Evolutionary conservation across 805 yeast genomes (phyloP).

Genomic region (Suhomyces kilbournensis): DNA sequence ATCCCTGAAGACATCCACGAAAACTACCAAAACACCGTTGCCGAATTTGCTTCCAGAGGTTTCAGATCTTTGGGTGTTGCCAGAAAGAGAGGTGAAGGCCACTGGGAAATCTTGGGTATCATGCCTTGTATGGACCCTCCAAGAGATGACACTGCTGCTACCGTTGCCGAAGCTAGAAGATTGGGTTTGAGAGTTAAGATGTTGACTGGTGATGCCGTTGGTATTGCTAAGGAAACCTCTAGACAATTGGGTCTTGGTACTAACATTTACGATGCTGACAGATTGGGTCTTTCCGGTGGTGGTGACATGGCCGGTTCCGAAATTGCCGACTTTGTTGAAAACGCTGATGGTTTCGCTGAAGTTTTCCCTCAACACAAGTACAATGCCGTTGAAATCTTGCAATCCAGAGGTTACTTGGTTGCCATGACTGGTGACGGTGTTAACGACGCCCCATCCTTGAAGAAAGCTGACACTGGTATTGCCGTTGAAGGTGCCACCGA

Average conservation of each 20-base stretch:
- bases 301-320: slow-evolving; percentile 97
- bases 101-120: slow-evolving; percentile 96
- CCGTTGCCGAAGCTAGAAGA: slow-evolving; percentile 85
- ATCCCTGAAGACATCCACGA: slow-evolving; percentile 90
- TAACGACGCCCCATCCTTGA: slow-evolving; percentile 95
- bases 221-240: slow-evolving; percentile 97
- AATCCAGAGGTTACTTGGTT: slow-evolving; percentile 93
- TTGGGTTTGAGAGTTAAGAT: slow-evolving; percentile 95
- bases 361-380: slow-evolving; percentile 98
- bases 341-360: slow-evolving; percentile 97
- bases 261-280: slow-evolving; percentile 94
- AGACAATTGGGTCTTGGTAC: slow-evolving; percentile 97
- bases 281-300: slow-evolving; percentile 91
- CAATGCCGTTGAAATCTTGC: slow-evolving; percentile 92
- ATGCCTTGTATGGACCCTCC: slow-evolving; percentile 99
- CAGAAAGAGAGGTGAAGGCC: slow-evolving; percentile 97
- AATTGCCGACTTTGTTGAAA: slow-evolving; percentile 95
- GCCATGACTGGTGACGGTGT: slow-evolving; percentile 99
- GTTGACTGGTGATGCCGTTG: slow-evolving; percentile 99
- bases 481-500: slow-evolving; percentile 98
- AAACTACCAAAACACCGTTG: slow-evolving; percentile 95
- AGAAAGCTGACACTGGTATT: slow-evolving; percentile 87
- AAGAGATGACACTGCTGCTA: slow-evolving; percentile 95
- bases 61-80: slow-evolving; percentile 98
- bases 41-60: slow-evolving; percentile 97